Conservation (phyloP, 345 rosid genomes). For the Angophora floribunda region DNA sequence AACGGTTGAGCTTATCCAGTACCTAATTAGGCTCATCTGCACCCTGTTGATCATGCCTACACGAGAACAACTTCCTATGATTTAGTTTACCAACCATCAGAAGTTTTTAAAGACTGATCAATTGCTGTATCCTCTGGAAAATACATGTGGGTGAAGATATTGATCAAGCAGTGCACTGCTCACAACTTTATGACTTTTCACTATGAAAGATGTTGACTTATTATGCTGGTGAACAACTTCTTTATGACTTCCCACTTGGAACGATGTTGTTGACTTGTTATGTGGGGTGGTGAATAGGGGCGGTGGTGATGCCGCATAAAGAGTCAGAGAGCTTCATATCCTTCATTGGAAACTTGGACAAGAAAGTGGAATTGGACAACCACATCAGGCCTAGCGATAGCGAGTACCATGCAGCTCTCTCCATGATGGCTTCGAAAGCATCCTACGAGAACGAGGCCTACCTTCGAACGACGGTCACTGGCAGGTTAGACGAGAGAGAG, state of each 20-base stretch:
- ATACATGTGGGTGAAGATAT: not conserved
- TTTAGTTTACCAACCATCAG: not conserved
- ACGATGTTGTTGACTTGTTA: not conserved
- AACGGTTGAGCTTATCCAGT: not conserved
- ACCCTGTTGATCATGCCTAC: not conserved
- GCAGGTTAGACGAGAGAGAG: conserved; percentile 24
- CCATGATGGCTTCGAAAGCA: conserved; percentile 64
- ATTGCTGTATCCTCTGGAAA: not conserved
- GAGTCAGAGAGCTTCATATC: conserved; percentile 34
- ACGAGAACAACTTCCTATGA: not conserved
- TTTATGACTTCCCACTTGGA: no score
- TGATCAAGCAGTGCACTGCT: not conserved
- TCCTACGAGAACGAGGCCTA: conserved; percentile 58
- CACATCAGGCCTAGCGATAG: conserved; percentile 25
- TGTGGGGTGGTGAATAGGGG: conserved; percentile 12
- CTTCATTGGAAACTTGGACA: conserved; percentile 30
- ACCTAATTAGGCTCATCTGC: not conserved
- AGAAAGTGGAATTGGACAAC: conserved; percentile 34
- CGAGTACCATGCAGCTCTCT: conserved; percentile 33
- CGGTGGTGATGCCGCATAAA: conserved; percentile 24
- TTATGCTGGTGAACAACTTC: no score
- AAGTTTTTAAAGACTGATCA: not conserved
- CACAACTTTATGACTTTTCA: no score
- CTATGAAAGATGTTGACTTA: no score
- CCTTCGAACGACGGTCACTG: conserved; percentile 33